These are phyloP conservation scores for Huntiella abstrusa DNA, from an alignment of 2,329 filamentous ascomycete species.

Conservation along the genomic window DNA sequence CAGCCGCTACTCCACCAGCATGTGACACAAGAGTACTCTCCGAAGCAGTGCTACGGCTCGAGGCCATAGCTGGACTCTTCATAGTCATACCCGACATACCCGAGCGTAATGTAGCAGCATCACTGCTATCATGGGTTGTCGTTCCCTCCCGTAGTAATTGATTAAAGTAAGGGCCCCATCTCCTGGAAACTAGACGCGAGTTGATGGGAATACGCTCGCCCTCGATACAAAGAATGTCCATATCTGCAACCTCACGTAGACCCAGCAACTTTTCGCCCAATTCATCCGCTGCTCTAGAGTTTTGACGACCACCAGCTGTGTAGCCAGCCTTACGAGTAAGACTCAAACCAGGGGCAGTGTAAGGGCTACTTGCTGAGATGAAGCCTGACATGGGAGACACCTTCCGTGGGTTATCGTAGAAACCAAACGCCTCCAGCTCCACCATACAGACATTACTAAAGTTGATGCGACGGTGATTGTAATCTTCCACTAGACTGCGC, in stretches of 20 bases:
- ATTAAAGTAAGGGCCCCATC: conserved; percentile 94
- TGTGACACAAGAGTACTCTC: conserved; percentile 24
- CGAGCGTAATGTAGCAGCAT: conserved; percentile 57
- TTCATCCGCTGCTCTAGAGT: conserved; percentile 64
- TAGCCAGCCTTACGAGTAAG: conserved; percentile 40
- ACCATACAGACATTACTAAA: conserved; percentile 95
- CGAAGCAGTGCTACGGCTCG: conserved; percentile 32
- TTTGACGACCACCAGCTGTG: conserved; percentile 55
- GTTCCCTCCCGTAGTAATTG: conserved; percentile 72
- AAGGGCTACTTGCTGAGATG: conserved; percentile 61
- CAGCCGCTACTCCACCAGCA: conserved; percentile 25
- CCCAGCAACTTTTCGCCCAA: conserved; percentile 64
- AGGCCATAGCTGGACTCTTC: conserved; percentile 29
- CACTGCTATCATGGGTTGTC: conserved; percentile 46
- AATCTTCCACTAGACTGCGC: conserved; percentile 86
- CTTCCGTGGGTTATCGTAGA: conserved; percentile 87
- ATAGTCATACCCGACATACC: conserved; percentile 32
- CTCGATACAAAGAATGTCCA: conserved; percentile 86
- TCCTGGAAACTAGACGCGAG: conserved; percentile 65
- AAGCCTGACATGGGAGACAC: conserved; percentile 64
- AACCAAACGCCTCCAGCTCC: conserved; percentile 87
- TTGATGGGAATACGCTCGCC: conserved; percentile 89
- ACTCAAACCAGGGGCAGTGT: conserved; percentile 35
- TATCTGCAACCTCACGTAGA: conserved; percentile 76
- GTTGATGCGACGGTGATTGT: conserved; percentile 94